A percentile compares a stretch with the other conserved stretches of the same genome.
These are phyloP conservation scores for Sambucus nigra DNA, from an alignment of 129 eudicot genomes.

Conservation along the genomic window DNA sequence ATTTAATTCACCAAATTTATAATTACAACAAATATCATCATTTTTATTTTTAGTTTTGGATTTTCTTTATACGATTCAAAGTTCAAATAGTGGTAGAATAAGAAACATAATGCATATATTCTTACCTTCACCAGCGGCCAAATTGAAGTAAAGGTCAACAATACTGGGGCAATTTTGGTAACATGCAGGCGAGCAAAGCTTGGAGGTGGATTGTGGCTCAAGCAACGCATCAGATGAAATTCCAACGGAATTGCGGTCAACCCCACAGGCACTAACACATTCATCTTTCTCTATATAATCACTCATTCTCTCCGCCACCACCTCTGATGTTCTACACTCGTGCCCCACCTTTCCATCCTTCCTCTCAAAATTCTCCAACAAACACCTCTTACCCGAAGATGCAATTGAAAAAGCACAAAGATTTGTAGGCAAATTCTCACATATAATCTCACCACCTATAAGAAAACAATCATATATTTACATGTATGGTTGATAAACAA, in stretches of 20 bases:
- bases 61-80: too few species aligned
- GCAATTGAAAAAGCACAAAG: conserved; percentile 52
- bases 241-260: conserved; percentile 47
- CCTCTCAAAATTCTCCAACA: conserved; percentile 44
- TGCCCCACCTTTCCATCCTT: conserved; percentile 27
- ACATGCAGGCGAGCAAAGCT: conserved; percentile 66
- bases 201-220: conserved; percentile 40
- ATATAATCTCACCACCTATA: conserved; percentile 47
- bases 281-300: conserved; percentile 64
- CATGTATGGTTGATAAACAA: too few species aligned
- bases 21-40: too few species aligned
- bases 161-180: conserved; percentile 78
- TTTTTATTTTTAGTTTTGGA: too few species aligned
- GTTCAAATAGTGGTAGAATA: too few species aligned
- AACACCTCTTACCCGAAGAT: conserved; percentile 78
- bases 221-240: conserved; percentile 70
- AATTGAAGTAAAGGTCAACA: conserved; percentile 64
- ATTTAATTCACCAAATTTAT: too few species aligned
- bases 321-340: conserved; percentile 64
- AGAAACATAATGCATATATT: too few species aligned
- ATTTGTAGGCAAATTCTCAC: conserved; percentile 41
- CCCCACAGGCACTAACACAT: conserved; percentile 69
- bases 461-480: background rate
- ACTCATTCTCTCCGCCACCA: conserved; percentile 54
- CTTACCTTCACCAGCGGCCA: conserved; percentile 90